These are phyloP conservation scores for Metschnikowia rubicola DNA, from an alignment of 805 yeast species.

Conservation along the genomic window DNA sequence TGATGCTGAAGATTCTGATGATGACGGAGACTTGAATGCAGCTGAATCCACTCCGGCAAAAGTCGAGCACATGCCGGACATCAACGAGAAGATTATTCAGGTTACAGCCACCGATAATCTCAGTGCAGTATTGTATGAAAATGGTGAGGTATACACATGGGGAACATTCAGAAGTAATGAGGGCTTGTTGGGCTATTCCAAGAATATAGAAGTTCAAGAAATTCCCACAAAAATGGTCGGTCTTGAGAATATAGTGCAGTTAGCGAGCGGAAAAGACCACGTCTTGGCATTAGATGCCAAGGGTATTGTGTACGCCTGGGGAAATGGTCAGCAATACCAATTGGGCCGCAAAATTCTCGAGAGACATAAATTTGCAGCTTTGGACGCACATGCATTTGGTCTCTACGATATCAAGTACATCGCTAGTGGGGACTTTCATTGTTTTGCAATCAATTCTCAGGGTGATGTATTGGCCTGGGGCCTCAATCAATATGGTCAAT, in stretches of 20 bases:
- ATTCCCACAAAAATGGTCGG: conserved; percentile 62
- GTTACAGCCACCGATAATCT: conserved; percentile 90
- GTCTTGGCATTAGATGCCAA: conserved; percentile 74
- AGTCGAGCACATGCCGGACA: conserved; percentile 65
- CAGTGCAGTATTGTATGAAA: conserved; percentile 72
- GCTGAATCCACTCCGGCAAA: conserved; percentile 83
- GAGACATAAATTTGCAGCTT: conserved; percentile 67
- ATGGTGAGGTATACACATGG: conserved; percentile 95
- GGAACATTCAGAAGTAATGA: conserved; percentile 95
- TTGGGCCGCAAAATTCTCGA: conserved; percentile 83
- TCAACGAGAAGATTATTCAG: conserved; percentile 56
- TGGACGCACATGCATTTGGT: conserved; percentile 83
- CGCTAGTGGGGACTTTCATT: conserved; percentile 93
- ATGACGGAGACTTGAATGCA: conserved; percentile 77
- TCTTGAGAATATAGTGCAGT: conserved; percentile 67
- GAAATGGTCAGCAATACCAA: conserved; percentile 91
- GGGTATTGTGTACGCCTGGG: conserved; percentile 95
- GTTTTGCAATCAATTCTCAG: conserved; percentile 80
- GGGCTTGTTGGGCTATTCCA: conserved; percentile 82
- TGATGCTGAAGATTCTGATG: conserved; percentile 45
- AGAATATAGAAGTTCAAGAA: conserved; percentile 58
- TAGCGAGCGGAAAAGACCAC: conserved; percentile 94
- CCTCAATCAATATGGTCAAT: conserved; percentile 93
- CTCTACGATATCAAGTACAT: conserved; percentile 72
- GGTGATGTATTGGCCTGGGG: conserved; percentile 89